Percentiles rank a stretch among this genome's conserved stretches.
phyloP scores from a whole-genome alignment of 2,329 filamentous ascomycete genomes.

The Pseudonectria buxi region DNA sequence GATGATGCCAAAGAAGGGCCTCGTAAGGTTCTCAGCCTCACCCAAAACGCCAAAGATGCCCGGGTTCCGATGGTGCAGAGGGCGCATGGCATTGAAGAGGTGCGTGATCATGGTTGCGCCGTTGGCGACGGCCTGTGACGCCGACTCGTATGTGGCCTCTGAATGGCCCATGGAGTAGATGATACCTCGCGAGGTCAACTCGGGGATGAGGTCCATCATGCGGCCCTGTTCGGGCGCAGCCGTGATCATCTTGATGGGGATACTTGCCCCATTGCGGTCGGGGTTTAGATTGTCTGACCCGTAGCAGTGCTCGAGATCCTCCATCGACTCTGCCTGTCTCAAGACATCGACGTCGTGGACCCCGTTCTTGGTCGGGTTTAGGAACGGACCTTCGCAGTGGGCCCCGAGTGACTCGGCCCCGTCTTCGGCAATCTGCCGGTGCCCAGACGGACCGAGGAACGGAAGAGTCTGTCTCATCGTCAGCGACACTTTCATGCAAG shows the following conservation, averaged over 20 bases:
- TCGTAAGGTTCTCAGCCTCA: constrained; percentile 47
- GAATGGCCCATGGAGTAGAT: constrained; percentile 79
- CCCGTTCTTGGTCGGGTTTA: constrained; percentile 76
- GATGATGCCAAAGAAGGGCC: constrained; percentile 84
- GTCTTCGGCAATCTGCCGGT: constrained; percentile 50
- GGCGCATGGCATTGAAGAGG: constrained; percentile 89
- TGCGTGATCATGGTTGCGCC: constrained; percentile 89
- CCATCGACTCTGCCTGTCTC: constrained; percentile 53
- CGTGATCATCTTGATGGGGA: constrained; percentile 70
- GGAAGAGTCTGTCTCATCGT: constrained; percentile 52
- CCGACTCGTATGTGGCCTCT: constrained; percentile 79
- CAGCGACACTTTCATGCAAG: constrained; percentile 14
- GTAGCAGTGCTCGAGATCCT: constrained; percentile 65
- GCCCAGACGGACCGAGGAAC: constrained; percentile 66
- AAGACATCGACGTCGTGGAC: constrained; percentile 74
- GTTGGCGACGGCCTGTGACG: constrained; percentile 60
- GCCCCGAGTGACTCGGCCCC: constrained; percentile 85
- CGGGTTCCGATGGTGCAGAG: constrained; percentile 84
- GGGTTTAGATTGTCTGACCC: constrained; percentile 59
- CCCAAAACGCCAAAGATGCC: constrained; percentile 84
- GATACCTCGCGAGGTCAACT: constrained; percentile 59
- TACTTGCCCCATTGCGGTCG: constrained; percentile 26
- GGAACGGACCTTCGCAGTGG: constrained; percentile 86
- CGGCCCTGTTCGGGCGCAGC: constrained; percentile 73
- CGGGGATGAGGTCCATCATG: constrained; percentile 62